Evolutionary conservation across 1,284 basidiomycete genomes (phyloP).

Genomic region (Pyrrhoderma lamaoense): DNA sequence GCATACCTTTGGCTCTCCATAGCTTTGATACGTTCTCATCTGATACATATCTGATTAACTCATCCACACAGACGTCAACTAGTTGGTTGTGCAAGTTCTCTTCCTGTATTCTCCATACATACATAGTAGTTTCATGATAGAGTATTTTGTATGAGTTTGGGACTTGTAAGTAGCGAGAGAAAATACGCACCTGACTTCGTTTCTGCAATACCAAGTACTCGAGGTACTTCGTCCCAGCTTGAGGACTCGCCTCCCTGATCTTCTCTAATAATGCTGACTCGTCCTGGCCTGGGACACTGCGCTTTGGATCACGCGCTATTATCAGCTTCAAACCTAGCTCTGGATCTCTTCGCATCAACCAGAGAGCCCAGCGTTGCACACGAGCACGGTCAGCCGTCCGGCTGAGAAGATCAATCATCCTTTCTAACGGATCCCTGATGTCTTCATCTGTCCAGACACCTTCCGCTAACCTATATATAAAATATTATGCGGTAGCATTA

Average conservation of each 20-base stretch:
- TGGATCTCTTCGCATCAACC: constrained; percentile 67
- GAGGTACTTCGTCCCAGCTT: constrained; percentile 62
- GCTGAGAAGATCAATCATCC: constrained; percentile 60
- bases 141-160: too few species aligned
- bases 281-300: constrained; percentile 39
- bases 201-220: constrained; percentile 74
- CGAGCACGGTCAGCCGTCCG: constrained; percentile 53
- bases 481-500: too few species aligned
- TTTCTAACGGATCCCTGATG: constrained; percentile 60
- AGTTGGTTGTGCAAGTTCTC: constrained; percentile 52
- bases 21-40: constrained; percentile 50
- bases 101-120: too few species aligned
- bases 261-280: constrained; percentile 50
- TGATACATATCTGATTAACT: constrained; percentile 41
- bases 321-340: constrained; percentile 68
- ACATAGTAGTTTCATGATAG: too few species aligned
- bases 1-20: constrained; percentile 65
- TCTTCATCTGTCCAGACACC: constrained; percentile 59
- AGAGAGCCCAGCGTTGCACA: constrained; percentile 70
- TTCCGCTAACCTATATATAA: constrained; percentile 63
- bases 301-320: constrained; percentile 44
- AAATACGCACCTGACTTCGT: constrained; percentile 45
- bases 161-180: neutral
- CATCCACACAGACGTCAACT: constrained; percentile 47
- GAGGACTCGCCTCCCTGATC: constrained; percentile 47